Base-by-base conservation (phyloP, 2,329 filamentous ascomycete species). In the Thielaviopsis euricoi region DNA sequence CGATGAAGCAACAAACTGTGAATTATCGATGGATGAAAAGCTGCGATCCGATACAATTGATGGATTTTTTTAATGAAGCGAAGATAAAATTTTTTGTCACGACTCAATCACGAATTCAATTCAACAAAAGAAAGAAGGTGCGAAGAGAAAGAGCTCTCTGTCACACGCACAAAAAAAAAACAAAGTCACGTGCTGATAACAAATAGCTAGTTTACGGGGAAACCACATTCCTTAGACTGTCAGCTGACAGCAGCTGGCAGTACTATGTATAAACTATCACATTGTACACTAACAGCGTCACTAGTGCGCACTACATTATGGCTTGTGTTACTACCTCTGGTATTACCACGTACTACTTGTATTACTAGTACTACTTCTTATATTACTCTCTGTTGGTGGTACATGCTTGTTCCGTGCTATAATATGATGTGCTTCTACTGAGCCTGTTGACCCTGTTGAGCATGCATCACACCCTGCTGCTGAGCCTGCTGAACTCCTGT, bases 121-220 rank as follows among this genome's bases (percentile, higher is more conserved):
- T 19, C 2, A 48, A 9, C 17, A 21, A n/a, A n/a, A n/a, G 37
- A 43, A 48, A 48, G 43, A 6, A 33, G 43, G 7, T 6, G 5
- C 43, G 25, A 22, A 48, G 53, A 55, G 12, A 48, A 22, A 48
- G 53, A 55, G 12, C 2, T 37, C 23, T 37, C 37, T 55, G 53
- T 43, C 43, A 48, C 43, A 21, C 43, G n/a, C 43, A 48, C n/a
- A 48, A 10, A 48, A 48, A 48, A 48, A n/a, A 37, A 25, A 37
- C 13, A 15, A 1, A 40, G 53, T 61, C 59, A 61, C 59, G 59
- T 61, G 59, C 15, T 13, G 53, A 61, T 61, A 61, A 40, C n/a
- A n/a, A 15, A 43, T 43, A 43, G 3, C 37, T n/a, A 4, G 37
- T 43, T 43, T 43, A 43, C 37, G 17, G 17, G 37, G 37, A 6